phyloP scores from a whole-genome alignment of 2,329 filamentous ascomycete genomes.

The Xylaria hypoxylon region DNA sequence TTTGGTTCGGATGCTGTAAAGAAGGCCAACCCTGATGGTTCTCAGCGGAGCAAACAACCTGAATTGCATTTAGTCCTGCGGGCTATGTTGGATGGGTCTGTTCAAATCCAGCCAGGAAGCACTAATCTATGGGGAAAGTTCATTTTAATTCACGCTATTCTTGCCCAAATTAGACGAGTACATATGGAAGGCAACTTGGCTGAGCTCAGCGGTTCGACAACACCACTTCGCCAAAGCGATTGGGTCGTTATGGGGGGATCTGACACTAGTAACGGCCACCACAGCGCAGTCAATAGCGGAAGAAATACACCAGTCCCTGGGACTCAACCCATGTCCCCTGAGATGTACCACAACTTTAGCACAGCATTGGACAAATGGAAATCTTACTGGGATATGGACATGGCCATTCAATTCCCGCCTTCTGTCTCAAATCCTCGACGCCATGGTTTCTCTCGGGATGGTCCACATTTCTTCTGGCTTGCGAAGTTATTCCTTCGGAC shows the following conservation, averaged over 20 bases:
- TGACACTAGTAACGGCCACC: slow-evolving; percentile 55
- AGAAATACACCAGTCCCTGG: slow-evolving; percentile 60
- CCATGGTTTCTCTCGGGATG: slow-evolving; percentile 77
- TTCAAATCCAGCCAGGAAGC: slow-evolving; percentile 70
- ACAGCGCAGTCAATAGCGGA: slow-evolving; percentile 60
- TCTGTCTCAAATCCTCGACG: slow-evolving; percentile 65
- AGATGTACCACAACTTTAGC: slow-evolving; percentile 61
- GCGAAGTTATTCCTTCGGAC: slow-evolving; percentile 74
- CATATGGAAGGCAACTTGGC: slow-evolving; percentile 56
- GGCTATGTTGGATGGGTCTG: slow-evolving; percentile 68
- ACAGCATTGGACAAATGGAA: slow-evolving; percentile 79
- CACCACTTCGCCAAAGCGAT: slow-evolving; percentile 69
- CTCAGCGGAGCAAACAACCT: slow-evolving; percentile 72
- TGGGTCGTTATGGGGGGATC: slow-evolving; percentile 62
- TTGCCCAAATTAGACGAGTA: slow-evolving; percentile 67
- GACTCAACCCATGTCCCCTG: slow-evolving; percentile 56
- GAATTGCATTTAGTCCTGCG: slow-evolving; percentile 71
- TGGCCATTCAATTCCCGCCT: slow-evolving; percentile 73
- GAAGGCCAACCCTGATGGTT: slow-evolving; percentile 71
- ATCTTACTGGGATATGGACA: slow-evolving; percentile 76
- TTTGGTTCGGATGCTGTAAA: slow-evolving; percentile 67
- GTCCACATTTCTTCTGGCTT: slow-evolving; percentile 79
- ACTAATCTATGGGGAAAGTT: slow-evolving; percentile 82
- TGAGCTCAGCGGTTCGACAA: slow-evolving; percentile 58
- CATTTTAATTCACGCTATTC: slow-evolving; percentile 75